These are phyloP conservation scores for Phytophthora rubi DNA, from an alignment of 352 stramenopile genomes.

Conservation along the genomic window DNA sequence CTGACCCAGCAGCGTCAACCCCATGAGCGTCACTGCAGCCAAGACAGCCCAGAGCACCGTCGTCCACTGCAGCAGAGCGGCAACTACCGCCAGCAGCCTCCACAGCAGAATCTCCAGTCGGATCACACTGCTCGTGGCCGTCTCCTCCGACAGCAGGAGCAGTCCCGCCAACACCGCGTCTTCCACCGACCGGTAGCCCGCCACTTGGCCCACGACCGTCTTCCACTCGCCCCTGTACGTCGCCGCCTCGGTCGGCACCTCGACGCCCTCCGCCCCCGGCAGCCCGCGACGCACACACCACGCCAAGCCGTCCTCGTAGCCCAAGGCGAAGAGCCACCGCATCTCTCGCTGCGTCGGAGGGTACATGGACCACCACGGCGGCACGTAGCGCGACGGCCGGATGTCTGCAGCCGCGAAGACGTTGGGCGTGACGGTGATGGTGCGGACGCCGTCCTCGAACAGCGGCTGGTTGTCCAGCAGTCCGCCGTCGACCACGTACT, in stretches of 20 bases:
- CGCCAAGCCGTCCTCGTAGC: constrained; percentile 49
- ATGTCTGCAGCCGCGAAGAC: constrained; percentile 57
- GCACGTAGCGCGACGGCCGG: constrained; percentile 65
- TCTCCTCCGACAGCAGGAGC: constrained; percentile 27
- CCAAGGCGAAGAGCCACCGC: constrained; percentile 60
- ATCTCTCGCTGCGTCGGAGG: constrained; percentile 56
- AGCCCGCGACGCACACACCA: constrained; percentile 40
- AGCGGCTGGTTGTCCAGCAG: constrained; percentile 65
- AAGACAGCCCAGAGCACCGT: constrained; percentile 27
- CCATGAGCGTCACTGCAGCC: constrained; percentile 4
- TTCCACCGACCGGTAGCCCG: constrained; percentile 38
- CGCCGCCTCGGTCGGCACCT: constrained; percentile 38
- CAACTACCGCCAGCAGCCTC: constrained; percentile 25
- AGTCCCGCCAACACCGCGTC: constrained; percentile 22
- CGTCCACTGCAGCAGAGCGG: constrained; percentile 21
- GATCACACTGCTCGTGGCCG: constrained; percentile 22
- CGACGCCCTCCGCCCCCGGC: constrained; percentile 18
- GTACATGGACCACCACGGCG: constrained; percentile 67
- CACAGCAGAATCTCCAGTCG: constrained; percentile 29
- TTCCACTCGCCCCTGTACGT: constrained; percentile 36
- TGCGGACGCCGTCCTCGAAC: constrained; percentile 41
- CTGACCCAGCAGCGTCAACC: constrained; percentile 21
- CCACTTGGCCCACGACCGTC: constrained; percentile 33
- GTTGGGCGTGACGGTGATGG: constrained; percentile 40
- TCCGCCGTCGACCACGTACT: constrained; percentile 67